A percentile compares a stretch with the other conserved stretches of the same genome.
These are phyloP conservation scores for Colletotrichum camelliae DNA, from an alignment of 2,329 filamentous ascomycete species.

Conservation along the genomic window DNA sequence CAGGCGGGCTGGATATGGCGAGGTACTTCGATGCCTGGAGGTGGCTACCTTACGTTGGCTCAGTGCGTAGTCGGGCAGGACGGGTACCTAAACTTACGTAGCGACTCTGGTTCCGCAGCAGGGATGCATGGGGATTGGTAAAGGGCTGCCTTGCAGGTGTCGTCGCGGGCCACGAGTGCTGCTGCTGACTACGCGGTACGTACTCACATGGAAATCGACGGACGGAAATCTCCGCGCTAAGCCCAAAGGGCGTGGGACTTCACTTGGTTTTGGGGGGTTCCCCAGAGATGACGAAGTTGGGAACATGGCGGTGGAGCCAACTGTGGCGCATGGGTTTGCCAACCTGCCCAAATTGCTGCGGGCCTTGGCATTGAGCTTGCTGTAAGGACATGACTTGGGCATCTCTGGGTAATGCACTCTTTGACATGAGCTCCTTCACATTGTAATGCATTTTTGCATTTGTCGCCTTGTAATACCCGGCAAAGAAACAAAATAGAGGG, in stretches of 20 bases:
- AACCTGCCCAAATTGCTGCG: background rate
- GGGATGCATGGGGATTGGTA: background rate
- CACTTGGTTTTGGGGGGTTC: too few species aligned
- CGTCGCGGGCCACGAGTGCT: background rate
- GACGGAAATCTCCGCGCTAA: slow-evolving; percentile 9
- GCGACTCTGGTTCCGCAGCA: background rate
- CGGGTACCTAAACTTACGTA: background rate
- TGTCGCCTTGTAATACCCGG: background rate
- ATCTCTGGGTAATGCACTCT: background rate
- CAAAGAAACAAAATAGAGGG: background rate
- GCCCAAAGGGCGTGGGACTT: background rate
- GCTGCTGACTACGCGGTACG: background rate
- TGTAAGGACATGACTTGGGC: background rate
- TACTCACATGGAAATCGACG: background rate
- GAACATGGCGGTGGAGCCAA: background rate
- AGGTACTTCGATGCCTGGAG: background rate
- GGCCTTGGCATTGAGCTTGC: background rate
- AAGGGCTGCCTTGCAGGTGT: background rate
- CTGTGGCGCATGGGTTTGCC: slow-evolving; percentile 1
- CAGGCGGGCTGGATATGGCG: background rate
- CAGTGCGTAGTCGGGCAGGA: background rate
- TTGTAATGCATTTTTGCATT: background rate
- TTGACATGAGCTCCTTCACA: background rate
- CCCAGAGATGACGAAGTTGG: slow-evolving; percentile 17
- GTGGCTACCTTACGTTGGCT: slow-evolving; percentile 16